Base-by-base conservation (phyloP, 257 asterid species). In the Plantago elongata region DNA sequence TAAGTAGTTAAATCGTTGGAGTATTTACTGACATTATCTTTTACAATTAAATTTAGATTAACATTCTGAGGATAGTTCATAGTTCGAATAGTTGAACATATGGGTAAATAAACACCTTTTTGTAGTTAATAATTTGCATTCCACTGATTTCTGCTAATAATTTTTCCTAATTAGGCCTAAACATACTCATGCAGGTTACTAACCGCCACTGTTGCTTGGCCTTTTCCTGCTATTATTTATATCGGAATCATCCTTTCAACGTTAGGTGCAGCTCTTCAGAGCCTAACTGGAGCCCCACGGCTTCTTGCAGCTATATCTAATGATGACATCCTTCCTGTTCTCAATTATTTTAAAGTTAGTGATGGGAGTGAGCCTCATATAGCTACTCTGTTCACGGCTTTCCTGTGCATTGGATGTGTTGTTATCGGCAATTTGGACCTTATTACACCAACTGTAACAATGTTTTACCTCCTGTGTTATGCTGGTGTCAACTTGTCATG, bases 231-330 rank as follows among this genome's bases (percentile, higher is more conserved):
- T 37, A 78, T 89, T 66, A 88, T 81, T 15, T 85, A 92, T 75
- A 61, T 92, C 63, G 99, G 99, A 60, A 92, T 92, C 65, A 92
- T 92, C 57, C 97, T 92, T 67, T 92, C 99, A 52, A 92, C 99
- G 72, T 82, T 92, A 71, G 99, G 99, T 38, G 99, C 99, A 71
- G 99, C 99, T 73, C 85, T 92, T 65, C 99, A 92, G 76, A 92
- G 99, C 72, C 73, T 92, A 69, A 88, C 97, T 13, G 99, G 99
- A 16, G 99, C 99, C 17, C 99, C 99, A 11, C 96, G 97, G 52
- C 96, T 92, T 63, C 99, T 92, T 70, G 97, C 99, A 37, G 99
- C 99, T 50, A 92, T 92, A 71, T 97, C 99, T 69, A 92, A 92
- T 75, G 99, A 92, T 82, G 99, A 92, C 71, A 92, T 92, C 51